Base-by-base conservation (phyloP, 495 filamentous ascomycete species). In the Aspergillus bridgeri region DNA sequence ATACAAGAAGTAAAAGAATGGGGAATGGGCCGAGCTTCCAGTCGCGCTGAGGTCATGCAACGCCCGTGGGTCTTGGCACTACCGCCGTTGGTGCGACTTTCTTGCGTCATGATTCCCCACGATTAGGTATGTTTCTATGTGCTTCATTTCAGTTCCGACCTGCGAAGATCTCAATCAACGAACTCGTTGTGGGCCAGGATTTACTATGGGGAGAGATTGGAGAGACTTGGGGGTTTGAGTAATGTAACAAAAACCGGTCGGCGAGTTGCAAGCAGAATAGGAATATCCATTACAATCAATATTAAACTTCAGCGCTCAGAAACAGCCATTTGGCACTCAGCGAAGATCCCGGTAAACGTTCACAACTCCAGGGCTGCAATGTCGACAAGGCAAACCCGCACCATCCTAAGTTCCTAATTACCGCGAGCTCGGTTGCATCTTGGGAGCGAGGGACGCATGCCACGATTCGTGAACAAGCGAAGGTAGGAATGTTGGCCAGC, bases 361-460 rank as follows among this genome's bases (percentile, higher is more conserved):
- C 81, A 20, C 56, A 48, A 42, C 54, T 79, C 89, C 90, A 96
- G 47, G 82, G 79, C 55, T 88, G 83, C 13, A 97, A 76, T 17
- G 89, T 92, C 50, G 86, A 85, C 51, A 91, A 78, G 65, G 86
- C 88, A 64, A 96, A 97, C 27, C 92, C 92, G 61, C 92, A 92
- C 92, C 92, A 97, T 62, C 92, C 88, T 38, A 97, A 81, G 56
- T 90, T 90, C 63, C 85, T 87, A 58, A 87, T 83, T 53, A 95
- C 77, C 51, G 85, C 78, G 60, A 85, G 79, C 51, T 82, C 75
- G 45, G 86, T 76, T 49, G 84, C 74, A 22, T 81, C 77, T 42
- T 81, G 75, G 20, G 72, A 77, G 49, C 91, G 85, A 64, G 90
- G 89, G 48, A 96, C 77, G 69, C 89, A 92, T 62, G 91, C 85